Percentiles rank a stretch among this genome's conserved stretches.
phyloP scores from a whole-genome alignment of 768 basidiomycete genomes.

The Macrocybe gigantea region DNA sequence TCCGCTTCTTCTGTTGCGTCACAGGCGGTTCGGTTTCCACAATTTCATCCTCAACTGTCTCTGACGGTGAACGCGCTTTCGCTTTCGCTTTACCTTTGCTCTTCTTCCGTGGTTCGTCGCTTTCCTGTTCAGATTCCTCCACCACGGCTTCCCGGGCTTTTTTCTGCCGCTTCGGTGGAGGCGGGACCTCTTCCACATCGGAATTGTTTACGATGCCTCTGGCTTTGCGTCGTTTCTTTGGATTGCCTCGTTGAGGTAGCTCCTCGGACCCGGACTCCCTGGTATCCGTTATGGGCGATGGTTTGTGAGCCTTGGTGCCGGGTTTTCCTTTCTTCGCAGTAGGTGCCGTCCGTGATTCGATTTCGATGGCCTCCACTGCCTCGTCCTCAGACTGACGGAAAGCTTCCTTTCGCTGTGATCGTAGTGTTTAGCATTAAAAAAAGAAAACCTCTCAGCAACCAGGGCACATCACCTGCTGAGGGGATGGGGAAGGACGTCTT shows the following conservation, averaged over 20 bases:
- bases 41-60: conserved; percentile 17
- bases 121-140: conserved; percentile 12
- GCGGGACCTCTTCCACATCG: too few species aligned
- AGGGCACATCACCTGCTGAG: conserved; percentile 12
- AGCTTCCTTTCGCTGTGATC: too few species aligned
- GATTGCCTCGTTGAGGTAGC: too few species aligned
- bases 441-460: not conserved
- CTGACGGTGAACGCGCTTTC: conserved; percentile 5
- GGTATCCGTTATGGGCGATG: too few species aligned
- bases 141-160: conserved; percentile 1
- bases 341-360: not conserved
- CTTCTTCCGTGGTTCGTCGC: conserved; percentile 15
- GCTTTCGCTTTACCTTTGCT: conserved; percentile 25
- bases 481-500: conserved; percentile 23
- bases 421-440: too few species aligned
- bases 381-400: not conserved
- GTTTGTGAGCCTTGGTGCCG: not conserved
- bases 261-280: too few species aligned
- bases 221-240: too few species aligned
- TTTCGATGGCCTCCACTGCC: conserved; percentile 4
- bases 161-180: not conserved
- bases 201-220: too few species aligned
- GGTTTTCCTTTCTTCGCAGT: conserved; percentile 4
- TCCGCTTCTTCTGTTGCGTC: conserved; percentile 20
- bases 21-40: not conserved